These are phyloP conservation scores for Daldinia eschscholtzii DNA, from an alignment of 2,329 filamentous ascomycete genomes.

Conservation along the genomic window DNA sequence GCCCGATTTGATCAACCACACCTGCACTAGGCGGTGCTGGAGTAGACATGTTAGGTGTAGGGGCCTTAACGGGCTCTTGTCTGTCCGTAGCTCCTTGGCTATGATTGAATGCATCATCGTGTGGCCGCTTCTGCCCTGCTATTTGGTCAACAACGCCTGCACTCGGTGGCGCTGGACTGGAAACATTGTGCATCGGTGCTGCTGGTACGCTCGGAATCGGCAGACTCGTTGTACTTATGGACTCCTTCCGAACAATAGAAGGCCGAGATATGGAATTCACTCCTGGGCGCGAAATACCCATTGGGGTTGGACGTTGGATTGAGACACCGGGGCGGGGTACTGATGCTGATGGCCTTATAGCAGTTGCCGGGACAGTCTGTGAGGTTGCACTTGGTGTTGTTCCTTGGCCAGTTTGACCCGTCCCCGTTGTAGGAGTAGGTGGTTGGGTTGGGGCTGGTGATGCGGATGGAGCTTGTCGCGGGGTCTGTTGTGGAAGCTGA, in stretches of 20 bases:
- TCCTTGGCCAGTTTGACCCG: constrained; percentile 31
- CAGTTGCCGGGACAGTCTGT: constrained; percentile 14
- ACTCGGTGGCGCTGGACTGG: constrained; percentile 50
- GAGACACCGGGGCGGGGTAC: constrained; percentile 43
- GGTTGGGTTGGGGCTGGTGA: constrained; percentile 45
- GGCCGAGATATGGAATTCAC: constrained; percentile 45
- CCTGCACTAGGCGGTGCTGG: constrained; percentile 47
- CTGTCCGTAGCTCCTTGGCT: constrained; percentile 14
- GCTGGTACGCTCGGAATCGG: constrained; percentile 25
- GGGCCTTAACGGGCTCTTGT: constrained; percentile 25
- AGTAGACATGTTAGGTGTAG: constrained; percentile 33
- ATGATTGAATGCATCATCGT: constrained; percentile 34
- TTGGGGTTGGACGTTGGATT: constrained; percentile 46
- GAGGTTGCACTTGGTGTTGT: constrained; percentile 5
- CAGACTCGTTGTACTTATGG: constrained; percentile 22
- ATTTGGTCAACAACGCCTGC: constrained; percentile 50
- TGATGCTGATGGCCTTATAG: constrained; percentile 33
- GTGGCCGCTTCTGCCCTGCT: constrained; percentile 43
- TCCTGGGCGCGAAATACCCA: constrained; percentile 45
- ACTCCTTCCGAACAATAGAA: constrained; percentile 39
- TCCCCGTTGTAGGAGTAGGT: constrained; percentile 23
- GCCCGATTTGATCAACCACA: constrained; percentile 49
- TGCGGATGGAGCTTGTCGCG: constrained; percentile 44
- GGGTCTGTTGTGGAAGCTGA: constrained; percentile 37
- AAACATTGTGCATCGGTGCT: constrained; percentile 45